Evolutionary conservation across 306 rosid species (phyloP), one percentile per base, ranked within the genome.

Genomic region (Dalbergia oliveri): DNA sequence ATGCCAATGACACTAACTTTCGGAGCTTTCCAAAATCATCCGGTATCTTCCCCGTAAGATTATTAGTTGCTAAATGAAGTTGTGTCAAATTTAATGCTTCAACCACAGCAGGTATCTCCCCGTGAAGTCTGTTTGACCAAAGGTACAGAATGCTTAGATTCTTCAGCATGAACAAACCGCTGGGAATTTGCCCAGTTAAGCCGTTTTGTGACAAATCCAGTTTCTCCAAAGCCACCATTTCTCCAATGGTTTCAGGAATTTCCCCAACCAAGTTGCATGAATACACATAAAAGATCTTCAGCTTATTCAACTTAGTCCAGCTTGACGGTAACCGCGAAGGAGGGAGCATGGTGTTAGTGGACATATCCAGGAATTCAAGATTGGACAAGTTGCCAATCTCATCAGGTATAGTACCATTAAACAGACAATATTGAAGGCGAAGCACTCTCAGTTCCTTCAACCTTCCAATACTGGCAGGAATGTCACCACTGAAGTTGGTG

Each of bases 351-450:
- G 0, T 4, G 67, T 77, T 85, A 4, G n/a, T 19, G 8, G 89
- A 76, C 75, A 88, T 57, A 4, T 37, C 8, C 69, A 93, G 75
- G 1, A 5, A 3, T 56, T 88, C 86, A 53, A 93, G 92, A 68
- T 90, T 91, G 51, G 82, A 79, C 85, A 93, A 88, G 66, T 82
- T 45, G 5, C 92, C 93, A 9, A 87, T 91, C 75, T 91, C 91
- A 35, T 81, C 83, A 5, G 90, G 89, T 31, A 79, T 61, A 3
- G 87, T 82, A 62, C 92, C 98, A 51, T 86, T 76, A 37, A 91
- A 77, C 9, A 9, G 8, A 71, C 80, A 83, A 50, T 1, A 1
- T 8, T 13, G 49, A 6, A 94, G 80, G 13, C 16, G 11, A 83
- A 94, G 88, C 47, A 0, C 3, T 26, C 65, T 87, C 4, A 94